These are phyloP conservation scores for Hypoxylon sp. DNA, from an alignment of 2,329 filamentous ascomycete genomes.

Conservation along the genomic window DNA sequence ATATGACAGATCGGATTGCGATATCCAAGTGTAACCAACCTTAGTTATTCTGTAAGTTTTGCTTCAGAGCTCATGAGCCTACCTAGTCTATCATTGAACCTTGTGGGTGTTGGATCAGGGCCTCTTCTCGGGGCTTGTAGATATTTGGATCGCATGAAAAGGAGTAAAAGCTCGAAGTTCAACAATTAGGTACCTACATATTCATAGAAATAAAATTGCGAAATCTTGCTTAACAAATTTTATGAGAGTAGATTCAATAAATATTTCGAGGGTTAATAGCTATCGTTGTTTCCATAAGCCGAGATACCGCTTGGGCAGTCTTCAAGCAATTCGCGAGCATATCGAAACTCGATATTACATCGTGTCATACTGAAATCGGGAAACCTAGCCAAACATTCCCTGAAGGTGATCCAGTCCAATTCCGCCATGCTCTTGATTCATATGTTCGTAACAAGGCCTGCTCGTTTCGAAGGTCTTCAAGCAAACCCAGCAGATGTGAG, in stretches of 20 bases:
- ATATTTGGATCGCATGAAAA: not conserved
- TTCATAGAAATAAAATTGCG: no score
- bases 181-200: no score
- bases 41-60: no score
- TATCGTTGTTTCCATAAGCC: no score
- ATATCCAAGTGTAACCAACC: no score
- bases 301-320: not conserved
- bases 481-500: conserved; percentile 66
- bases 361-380: not conserved
- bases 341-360: not conserved
- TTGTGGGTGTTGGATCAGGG: no score
- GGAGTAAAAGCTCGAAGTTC: not conserved
- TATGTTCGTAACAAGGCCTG: conserved; percentile 48
- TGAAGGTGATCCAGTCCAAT: conserved; percentile 21
- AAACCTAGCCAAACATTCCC: not conserved
- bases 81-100: no score
- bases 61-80: no score
- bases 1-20: no score
- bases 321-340: not conserved
- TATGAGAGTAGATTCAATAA: no score
- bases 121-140: not conserved
- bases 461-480: conserved; percentile 54
- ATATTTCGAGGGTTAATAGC: no score
- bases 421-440: conserved; percentile 36
- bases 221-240: no score